A percentile compares a stretch with the other conserved stretches of the same genome.
These are phyloP conservation scores for Tephrocybe sp. DNA, from an alignment of 768 basidiomycete species.

Conservation along the genomic window DNA sequence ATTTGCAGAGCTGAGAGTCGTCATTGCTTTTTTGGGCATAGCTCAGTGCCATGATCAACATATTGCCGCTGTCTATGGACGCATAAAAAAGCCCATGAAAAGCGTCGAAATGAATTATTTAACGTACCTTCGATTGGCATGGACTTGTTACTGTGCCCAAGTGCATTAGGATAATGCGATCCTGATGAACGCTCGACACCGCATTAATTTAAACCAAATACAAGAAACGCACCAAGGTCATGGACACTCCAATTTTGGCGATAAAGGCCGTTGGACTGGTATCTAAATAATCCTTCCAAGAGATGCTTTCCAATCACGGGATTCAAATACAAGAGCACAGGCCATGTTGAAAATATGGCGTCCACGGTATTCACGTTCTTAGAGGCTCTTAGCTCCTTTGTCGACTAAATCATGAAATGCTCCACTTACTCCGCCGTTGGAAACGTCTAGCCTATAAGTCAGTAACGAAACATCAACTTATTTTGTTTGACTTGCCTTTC, in stretches of 20 bases:
- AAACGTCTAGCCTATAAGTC: conserved; percentile 41
- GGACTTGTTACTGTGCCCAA: conserved; percentile 42
- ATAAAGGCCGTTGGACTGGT: conserved; percentile 62
- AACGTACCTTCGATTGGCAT: conserved; percentile 51
- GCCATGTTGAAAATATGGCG: conserved; percentile 50
- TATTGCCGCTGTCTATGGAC: conserved; percentile 60
- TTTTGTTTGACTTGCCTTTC: conserved; percentile 38
- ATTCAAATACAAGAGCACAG: conserved; percentile 51
- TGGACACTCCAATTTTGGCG: conserved; percentile 62
- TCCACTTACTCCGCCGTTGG: conserved; percentile 49
- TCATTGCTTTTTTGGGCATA: conserved; percentile 55
- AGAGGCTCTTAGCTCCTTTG: not conserved
- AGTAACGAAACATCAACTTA: not conserved
- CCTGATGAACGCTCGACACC: conserved; percentile 20
- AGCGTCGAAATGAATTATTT: not conserved
- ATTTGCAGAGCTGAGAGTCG: conserved; percentile 42
- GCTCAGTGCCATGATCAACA: conserved; percentile 68
- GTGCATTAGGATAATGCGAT: conserved; percentile 38
- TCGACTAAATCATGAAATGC: not conserved
- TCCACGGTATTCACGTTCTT: conserved; percentile 53
- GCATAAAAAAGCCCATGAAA: not conserved
- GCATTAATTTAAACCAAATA: not conserved
- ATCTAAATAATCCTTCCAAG: conserved; percentile 58
- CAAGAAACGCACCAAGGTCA: conserved; percentile 46
- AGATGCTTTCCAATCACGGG: conserved; percentile 53